Conservation (phyloP, 2,329 filamentous ascomycete species). For the Seiridium cupressi region DNA sequence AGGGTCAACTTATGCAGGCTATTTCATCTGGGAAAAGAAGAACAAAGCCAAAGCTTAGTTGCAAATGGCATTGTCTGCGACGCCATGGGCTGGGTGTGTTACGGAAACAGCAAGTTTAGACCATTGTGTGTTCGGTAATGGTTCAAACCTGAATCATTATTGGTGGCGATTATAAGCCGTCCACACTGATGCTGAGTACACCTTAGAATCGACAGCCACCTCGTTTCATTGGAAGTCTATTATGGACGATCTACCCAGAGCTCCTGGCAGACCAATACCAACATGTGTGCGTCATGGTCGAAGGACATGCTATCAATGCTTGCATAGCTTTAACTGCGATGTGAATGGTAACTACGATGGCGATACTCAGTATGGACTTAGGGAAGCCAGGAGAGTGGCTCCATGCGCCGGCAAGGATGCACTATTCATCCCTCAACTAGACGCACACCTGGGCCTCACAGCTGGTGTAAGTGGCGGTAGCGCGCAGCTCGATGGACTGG, state of each 20-base stretch:
- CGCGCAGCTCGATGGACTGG: background rate
- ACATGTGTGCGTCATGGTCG: background rate
- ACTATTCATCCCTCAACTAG: slow-evolving; percentile 4
- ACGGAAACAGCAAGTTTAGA: too few species aligned
- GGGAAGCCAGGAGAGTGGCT: background rate
- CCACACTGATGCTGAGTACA: too few species aligned
- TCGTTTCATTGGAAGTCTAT: too few species aligned
- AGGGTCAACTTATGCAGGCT: too few species aligned
- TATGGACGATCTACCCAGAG: background rate
- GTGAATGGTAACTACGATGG: background rate
- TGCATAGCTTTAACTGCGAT: slow-evolving; percentile 5
- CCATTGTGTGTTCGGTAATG: too few species aligned
- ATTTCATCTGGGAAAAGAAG: too few species aligned
- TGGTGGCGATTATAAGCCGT: too few species aligned
- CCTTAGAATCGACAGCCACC: too few species aligned
- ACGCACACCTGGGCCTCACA: background rate
- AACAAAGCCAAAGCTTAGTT: too few species aligned
- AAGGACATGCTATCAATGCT: background rate
- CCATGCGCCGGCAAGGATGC: background rate
- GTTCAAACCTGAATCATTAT: too few species aligned
- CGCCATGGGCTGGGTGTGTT: too few species aligned
- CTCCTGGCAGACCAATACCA: background rate
- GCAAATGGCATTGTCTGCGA: too few species aligned
- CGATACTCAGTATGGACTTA: background rate
- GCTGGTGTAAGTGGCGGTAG: background rate